Base-by-base conservation (phyloP, 2,329 filamentous ascomycete species). In the Corynespora cassiicola region DNA sequence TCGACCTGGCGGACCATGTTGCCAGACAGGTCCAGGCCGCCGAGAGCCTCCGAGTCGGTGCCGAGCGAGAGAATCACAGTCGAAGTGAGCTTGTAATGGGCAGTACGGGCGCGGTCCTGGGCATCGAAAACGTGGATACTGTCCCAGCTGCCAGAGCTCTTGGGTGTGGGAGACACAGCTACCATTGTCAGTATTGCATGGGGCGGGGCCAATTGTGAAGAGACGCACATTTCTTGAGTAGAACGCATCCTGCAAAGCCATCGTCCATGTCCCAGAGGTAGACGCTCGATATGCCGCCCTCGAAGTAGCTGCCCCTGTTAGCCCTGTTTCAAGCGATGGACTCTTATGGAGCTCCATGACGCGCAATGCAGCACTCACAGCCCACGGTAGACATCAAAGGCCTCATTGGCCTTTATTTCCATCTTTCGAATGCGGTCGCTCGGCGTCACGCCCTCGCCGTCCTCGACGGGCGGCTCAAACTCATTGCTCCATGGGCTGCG, bases 221-320 rank as follows among this genome's bases (percentile, higher is more conserved):
- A n/a, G 14, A 75, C 79, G 56, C 73, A 88, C 88, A 83, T 75
- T 99, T 99, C 80, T 99, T 99, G 63, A 99, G 73, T 58, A 99
- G 72, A 39, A 99, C 91, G 2, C 96, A 94, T 1, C 94, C 94
- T 0, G 94, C 94, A 66, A 99, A 99, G 7, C 94, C 94, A 70
- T 99, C 94, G 59, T 99, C 94, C 67, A 97, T 75, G 66, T 96
- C 94, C 94, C 94, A 99, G 49, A 99, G 88, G 72, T 99, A 99
- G 24, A 97, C 94, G 64, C 88, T 95, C 56, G 89, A 94, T 45
- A 96, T 89, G 18, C 94, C 92, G 4, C 94, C 94, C 75, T 97
- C 94, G 66, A 96, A 95, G 75, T 96, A 99, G 60, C 74, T 76
- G 51, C 24, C 26, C 38, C 12, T 18, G 47, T 65, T 49, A 66